phyloP scores from a whole-genome alignment of 768 basidiomycete species.

The Trametes coccinea region DNA sequence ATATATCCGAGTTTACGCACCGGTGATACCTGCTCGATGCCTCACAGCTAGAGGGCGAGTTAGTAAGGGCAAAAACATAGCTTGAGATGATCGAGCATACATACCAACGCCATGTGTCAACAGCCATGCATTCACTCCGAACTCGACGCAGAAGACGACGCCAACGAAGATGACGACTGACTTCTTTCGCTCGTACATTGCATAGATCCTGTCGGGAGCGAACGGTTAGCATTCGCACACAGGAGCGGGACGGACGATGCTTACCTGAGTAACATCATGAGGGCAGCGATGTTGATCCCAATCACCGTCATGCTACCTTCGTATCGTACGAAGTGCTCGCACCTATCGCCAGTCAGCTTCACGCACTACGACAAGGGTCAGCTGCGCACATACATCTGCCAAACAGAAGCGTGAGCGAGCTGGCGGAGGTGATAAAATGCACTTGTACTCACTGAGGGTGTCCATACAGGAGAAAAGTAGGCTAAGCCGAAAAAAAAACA shows the following conservation, averaged over 20 bases:
- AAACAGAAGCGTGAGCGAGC: too few relatives aligned
- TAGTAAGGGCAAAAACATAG: neutral
- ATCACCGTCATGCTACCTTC: slow-evolving; percentile 50
- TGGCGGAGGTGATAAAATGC: neutral
- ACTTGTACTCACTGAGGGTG: slow-evolving; percentile 17
- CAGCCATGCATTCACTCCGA: slow-evolving; percentile 56
- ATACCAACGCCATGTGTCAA: slow-evolving; percentile 50
- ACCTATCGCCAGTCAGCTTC: slow-evolving; percentile 16
- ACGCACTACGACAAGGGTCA: neutral
- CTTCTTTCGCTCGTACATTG: slow-evolving; percentile 29
- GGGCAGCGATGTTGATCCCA: slow-evolving; percentile 49
- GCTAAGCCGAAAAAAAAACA: slow-evolving; percentile 13
- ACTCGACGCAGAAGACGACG: slow-evolving; percentile 43
- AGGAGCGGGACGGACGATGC: neutral
- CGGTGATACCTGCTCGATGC: slow-evolving; percentile 23
- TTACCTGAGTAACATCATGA: slow-evolving; percentile 62
- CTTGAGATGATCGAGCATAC: slow-evolving; percentile 22
- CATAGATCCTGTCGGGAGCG: slow-evolving; percentile 30
- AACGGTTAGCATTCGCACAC: neutral
- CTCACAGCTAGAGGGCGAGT: slow-evolving; percentile 17
- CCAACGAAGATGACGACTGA: slow-evolving; percentile 32
- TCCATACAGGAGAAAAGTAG: slow-evolving; percentile 27
- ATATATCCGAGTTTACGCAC: neutral
- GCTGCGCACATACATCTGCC: too few relatives aligned
- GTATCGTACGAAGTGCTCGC: slow-evolving; percentile 34